A percentile compares a stretch with the other conserved stretches of the same genome.
These are phyloP conservation scores for Zopfia rhizophila DNA, from an alignment of 2,329 filamentous ascomycete genomes.

Conservation along the genomic window DNA sequence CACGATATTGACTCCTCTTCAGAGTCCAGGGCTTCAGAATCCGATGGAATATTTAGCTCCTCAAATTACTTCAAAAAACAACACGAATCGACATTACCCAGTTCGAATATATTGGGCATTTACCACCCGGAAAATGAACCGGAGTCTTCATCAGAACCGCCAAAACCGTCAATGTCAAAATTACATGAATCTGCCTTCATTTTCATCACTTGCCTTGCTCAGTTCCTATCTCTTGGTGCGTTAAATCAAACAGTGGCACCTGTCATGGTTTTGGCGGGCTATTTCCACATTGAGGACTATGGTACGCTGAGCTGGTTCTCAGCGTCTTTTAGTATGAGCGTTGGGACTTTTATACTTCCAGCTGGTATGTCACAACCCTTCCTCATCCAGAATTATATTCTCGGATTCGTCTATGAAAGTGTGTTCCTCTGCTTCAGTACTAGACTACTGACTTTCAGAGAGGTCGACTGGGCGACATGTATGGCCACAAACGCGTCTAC, in stretches of 20 bases:
- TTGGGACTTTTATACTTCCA: slow-evolving; percentile 62
- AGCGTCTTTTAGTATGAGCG: slow-evolving; percentile 59
- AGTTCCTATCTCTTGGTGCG: slow-evolving; percentile 57
- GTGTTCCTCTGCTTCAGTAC: neutral
- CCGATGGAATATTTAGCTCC: neutral
- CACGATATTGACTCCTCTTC: neutral
- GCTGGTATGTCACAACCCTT: slow-evolving; percentile 40
- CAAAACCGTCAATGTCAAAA: slow-evolving; percentile 8
- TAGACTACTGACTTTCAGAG: slow-evolving; percentile 1
- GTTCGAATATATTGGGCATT: slow-evolving; percentile 5
- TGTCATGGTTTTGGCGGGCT: slow-evolving; percentile 53
- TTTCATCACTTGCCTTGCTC: slow-evolving; percentile 34
- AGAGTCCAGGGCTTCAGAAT: neutral
- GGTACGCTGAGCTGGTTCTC: slow-evolving; percentile 59
- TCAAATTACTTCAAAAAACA: slow-evolving; percentile 9
- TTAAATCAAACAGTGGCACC: slow-evolving; percentile 50
- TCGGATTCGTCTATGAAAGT: neutral
- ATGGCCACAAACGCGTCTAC: slow-evolving; percentile 61
- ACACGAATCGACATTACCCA: neutral
- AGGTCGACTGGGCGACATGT: slow-evolving; percentile 62
- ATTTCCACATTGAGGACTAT: slow-evolving; percentile 51
- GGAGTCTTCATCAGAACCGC: too few species aligned
- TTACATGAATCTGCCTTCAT: slow-evolving; percentile 33
- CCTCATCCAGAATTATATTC: slow-evolving; percentile 1
- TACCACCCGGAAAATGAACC: neutral